These are phyloP conservation scores for Graphium sp. DNA, from an alignment of 2,329 filamentous ascomycete species.

Conservation along the genomic window DNA sequence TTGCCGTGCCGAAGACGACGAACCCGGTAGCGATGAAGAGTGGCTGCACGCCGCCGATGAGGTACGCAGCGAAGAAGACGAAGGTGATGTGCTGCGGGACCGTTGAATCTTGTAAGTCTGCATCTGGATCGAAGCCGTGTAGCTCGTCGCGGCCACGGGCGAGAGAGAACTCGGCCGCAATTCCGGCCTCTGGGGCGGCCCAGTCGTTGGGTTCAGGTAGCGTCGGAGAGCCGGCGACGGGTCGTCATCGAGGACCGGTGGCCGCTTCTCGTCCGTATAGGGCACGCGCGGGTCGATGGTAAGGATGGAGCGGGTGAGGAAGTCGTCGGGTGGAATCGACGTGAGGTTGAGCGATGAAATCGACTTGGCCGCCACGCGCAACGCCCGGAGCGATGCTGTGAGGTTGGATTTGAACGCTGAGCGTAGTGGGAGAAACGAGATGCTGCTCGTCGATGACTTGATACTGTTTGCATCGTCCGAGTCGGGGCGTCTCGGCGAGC, in stretches of 20 bases:
- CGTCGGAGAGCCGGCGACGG: slow-evolving; percentile 49
- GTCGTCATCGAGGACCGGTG: slow-evolving; percentile 43
- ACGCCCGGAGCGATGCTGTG: slow-evolving; percentile 46
- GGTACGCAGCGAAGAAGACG: slow-evolving; percentile 7
- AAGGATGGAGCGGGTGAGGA: slow-evolving; percentile 49
- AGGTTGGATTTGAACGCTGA: slow-evolving; percentile 53
- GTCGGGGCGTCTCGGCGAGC: slow-evolving; percentile 6
- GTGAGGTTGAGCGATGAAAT: slow-evolving; percentile 46
- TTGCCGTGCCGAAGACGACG: slow-evolving; percentile 13
- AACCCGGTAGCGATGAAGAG: slow-evolving; percentile 13
- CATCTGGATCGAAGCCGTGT: slow-evolving; percentile 55
- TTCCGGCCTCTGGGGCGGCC: too few relatives aligned
- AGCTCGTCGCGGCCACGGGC: slow-evolving; percentile 16
- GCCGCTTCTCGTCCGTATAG: slow-evolving; percentile 50
- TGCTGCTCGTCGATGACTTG: slow-evolving; percentile 11
- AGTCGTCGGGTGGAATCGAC: slow-evolving; percentile 48
- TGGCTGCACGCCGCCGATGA: slow-evolving; percentile 13
- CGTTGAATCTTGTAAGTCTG: slow-evolving; percentile 49
- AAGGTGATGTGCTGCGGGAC: slow-evolving; percentile 20
- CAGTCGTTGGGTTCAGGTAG: slow-evolving; percentile 48
- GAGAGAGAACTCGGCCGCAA: too few relatives aligned
- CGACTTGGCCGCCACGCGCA: slow-evolving; percentile 46
- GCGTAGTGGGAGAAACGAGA: slow-evolving; percentile 21
- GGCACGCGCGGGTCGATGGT: slow-evolving; percentile 50
- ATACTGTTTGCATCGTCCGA: slow-evolving; percentile 1